Conservation (phyloP, 2,329 filamentous ascomycete species). For the Colletotrichum limetticola region DNA sequence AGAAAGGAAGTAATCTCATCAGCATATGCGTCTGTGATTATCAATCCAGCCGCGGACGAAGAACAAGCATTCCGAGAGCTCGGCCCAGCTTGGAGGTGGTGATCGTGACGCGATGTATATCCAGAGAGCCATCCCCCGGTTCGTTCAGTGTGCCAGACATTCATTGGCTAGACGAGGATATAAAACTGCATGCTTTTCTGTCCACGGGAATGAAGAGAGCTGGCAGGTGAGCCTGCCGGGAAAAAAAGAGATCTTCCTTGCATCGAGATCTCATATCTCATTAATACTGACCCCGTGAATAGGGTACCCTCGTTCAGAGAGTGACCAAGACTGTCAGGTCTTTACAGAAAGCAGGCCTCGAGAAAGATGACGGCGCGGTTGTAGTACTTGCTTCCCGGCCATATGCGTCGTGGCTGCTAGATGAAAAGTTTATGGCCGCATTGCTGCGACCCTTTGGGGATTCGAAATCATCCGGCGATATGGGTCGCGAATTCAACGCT, state of each 20-base stretch:
- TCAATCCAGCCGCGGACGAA: background rate
- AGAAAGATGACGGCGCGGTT: conserved; percentile 51
- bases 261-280: background rate
- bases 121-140: background rate
- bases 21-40: background rate
- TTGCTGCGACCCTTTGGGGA: conserved; percentile 35
- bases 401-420: conserved; percentile 59
- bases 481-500: conserved; percentile 52
- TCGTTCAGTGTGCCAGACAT: background rate
- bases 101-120: conserved; percentile 16
- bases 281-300: background rate
- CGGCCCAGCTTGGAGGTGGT: background rate
- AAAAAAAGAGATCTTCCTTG: background rate
- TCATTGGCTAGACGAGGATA: conserved; percentile 5
- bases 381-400: conserved; percentile 62
- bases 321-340: background rate
- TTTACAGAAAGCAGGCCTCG: background rate
- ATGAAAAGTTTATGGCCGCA: conserved; percentile 51
- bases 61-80: background rate
- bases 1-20: background rate
- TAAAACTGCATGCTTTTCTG: conserved; percentile 13
- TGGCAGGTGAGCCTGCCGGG: background rate
- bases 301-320: conserved; percentile 7
- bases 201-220: conserved; percentile 14
- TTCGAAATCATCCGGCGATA: background rate